Conservation (phyloP, 2,329 filamentous ascomycete species). For the Fusarium neocosmosporiellum region DNA sequence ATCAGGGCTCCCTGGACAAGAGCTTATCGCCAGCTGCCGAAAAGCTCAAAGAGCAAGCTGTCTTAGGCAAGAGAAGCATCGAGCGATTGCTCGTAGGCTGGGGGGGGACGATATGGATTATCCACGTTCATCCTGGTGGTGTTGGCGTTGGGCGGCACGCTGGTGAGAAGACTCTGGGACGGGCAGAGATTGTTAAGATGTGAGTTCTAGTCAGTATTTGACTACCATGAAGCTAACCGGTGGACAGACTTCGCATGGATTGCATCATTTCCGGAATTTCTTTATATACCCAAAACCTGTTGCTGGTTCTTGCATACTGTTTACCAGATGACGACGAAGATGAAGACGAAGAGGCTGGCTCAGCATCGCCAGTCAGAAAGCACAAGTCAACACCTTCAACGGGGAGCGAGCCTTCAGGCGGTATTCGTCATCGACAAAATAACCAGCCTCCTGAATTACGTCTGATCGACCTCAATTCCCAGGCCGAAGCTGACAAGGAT, state of each 20-base stretch:
- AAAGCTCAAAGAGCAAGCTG: conserved; percentile 61
- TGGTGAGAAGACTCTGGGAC: conserved; percentile 78
- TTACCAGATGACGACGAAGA: conserved; percentile 76
- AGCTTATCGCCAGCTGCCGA: conserved; percentile 57
- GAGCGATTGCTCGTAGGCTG: conserved; percentile 94
- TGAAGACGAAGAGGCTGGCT: conserved; percentile 44
- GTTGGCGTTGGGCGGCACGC: conserved; percentile 72
- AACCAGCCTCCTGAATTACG: conserved; percentile 89
- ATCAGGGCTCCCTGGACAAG: conserved; percentile 53
- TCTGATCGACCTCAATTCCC: conserved; percentile 87
- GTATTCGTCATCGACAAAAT: conserved; percentile 77
- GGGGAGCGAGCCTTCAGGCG: conserved; percentile 70
- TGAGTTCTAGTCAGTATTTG: conserved; percentile 68
- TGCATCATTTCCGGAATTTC: conserved; percentile 98
- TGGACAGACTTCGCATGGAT: conserved; percentile 85
- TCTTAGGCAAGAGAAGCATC: conserved; percentile 60
- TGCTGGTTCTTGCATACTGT: conserved; percentile 92
- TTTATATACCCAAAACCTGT: conserved; percentile 90
- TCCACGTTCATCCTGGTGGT: conserved; percentile 87
- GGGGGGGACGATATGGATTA: conserved; percentile 96
- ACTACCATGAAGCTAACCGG: conserved; percentile 65
- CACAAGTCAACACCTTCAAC: conserved; percentile 58
- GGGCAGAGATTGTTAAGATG: conserved; percentile 93
- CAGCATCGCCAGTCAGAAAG: conserved; percentile 45
- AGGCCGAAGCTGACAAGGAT: conserved; percentile 89